A percentile compares a stretch with the other conserved stretches of the same genome.
Evolutionary conservation across 495 filamentous ascomycete species (phyloP).

Genomic region (Hypoxylon rickii): DNA sequence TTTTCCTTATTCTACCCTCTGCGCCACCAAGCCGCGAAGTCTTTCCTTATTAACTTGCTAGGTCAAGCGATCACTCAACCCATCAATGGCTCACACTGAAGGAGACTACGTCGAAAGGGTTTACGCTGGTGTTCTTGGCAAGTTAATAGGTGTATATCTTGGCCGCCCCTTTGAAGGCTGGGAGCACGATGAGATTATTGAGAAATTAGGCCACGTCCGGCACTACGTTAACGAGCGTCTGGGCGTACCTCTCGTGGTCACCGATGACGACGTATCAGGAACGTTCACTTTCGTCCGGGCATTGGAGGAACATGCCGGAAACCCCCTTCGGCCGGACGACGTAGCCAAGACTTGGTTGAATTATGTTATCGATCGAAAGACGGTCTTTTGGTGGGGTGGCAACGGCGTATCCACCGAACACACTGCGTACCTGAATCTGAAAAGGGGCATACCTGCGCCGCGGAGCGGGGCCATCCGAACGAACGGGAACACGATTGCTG

Average conservation of each 20-base stretch:
- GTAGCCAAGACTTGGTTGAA: conserved; percentile 39
- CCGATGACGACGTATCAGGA: conserved; percentile 41
- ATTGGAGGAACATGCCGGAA: conserved; percentile 39
- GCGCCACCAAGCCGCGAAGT: too few relatives aligned
- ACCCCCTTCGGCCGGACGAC: not conserved
- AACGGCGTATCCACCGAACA: conserved; percentile 42
- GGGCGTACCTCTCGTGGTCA: conserved; percentile 33
- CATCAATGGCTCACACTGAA: conserved; percentile 7
- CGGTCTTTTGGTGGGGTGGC: conserved; percentile 44
- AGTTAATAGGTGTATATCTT: conserved; percentile 42
- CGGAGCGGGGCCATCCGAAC: conserved; percentile 30
- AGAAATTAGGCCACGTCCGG: conserved; percentile 34
- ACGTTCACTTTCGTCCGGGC: conserved; percentile 40
- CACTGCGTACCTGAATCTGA: conserved; percentile 40
- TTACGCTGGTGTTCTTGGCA: conserved; percentile 43
- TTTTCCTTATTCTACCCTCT: too few relatives aligned
- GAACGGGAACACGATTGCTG: conserved; percentile 35
- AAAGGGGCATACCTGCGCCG: conserved; percentile 33
- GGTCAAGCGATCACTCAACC: not conserved
- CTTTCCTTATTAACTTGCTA: not conserved
- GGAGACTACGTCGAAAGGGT: conserved; percentile 37
- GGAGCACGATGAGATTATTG: conserved; percentile 38
- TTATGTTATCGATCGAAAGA: conserved; percentile 30
- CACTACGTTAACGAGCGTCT: conserved; percentile 39
- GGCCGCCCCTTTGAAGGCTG: conserved; percentile 42